Evolutionary conservation across 108 stramenopile species (phyloP).

Genomic region (Nitzschia sp.): DNA sequence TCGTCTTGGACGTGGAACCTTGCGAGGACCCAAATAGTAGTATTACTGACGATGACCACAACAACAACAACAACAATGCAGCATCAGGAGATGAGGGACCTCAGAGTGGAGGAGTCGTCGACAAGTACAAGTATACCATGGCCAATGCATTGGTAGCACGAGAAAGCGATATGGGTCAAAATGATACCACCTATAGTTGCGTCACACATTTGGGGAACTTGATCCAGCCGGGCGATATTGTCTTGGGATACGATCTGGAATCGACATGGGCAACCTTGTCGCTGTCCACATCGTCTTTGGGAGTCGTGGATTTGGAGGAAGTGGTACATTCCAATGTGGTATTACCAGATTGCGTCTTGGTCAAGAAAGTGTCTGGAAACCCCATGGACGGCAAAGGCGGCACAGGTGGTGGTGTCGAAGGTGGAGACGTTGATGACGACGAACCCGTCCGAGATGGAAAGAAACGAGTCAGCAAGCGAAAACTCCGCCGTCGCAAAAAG

Average conservation of each 20-base stretch:
- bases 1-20: constrained; percentile 93
- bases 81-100: constrained; percentile 38
- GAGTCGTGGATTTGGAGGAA: constrained; percentile 31
- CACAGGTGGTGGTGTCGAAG: too few relatives aligned
- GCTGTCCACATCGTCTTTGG: constrained; percentile 30
- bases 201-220: constrained; percentile 95
- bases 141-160: constrained; percentile 94
- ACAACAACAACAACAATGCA: constrained; percentile 17
- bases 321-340: constrained; percentile 53
- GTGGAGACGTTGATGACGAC: constrained; percentile 11
- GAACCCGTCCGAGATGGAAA: constrained; percentile 15
- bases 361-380: constrained; percentile 81
- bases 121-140: constrained; percentile 66
- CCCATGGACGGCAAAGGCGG: too few relatives aligned
- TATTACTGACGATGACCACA: constrained; percentile 2
- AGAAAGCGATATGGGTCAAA: constrained; percentile 89
- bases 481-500: constrained; percentile 52
- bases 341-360: constrained; percentile 94
- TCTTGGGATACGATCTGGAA: constrained; percentile 93
- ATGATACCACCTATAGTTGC: constrained; percentile 84
- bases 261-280: constrained; percentile 19
- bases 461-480: constrained; percentile 30
- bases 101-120: too few relatives aligned
- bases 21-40: constrained; percentile 25
- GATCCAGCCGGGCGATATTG: constrained; percentile 90